phyloP scores from a whole-genome alignment of 2,329 filamentous ascomycete species.

The Phyllosticta citribraziliensis region DNA sequence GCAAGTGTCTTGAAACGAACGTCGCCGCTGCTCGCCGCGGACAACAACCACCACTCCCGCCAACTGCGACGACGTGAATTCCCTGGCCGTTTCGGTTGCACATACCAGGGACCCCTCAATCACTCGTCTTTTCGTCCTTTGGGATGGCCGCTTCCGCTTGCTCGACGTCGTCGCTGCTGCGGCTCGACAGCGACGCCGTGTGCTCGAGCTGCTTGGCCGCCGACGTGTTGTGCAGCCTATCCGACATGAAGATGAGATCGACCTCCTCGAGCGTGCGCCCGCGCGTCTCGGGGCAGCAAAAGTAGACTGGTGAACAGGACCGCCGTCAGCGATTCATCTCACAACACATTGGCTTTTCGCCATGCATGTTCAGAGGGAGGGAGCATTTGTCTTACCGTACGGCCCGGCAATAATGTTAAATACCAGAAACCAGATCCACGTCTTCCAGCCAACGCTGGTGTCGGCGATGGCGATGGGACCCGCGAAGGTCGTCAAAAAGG shows the following conservation, averaged over 20 bases:
- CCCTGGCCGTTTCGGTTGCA: too few relatives aligned
- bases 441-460: slow-evolving; percentile 24
- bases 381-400: slow-evolving; percentile 12
- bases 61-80: too few relatives aligned
- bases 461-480: slow-evolving; percentile 23
- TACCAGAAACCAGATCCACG: slow-evolving; percentile 24
- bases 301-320: slow-evolving; percentile 14
- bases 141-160: neutral
- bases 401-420: slow-evolving; percentile 25
- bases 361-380: neutral
- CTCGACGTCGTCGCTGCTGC: neutral
- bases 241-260: slow-evolving; percentile 12
- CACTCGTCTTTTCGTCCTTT: neutral
- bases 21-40: too few relatives aligned
- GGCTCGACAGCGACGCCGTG: neutral
- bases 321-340: too few relatives aligned
- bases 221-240: slow-evolving; percentile 3
- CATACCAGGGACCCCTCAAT: neutral
- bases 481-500: slow-evolving; percentile 27
- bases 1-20: too few relatives aligned
- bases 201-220: slow-evolving; percentile 10
- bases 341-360: too few relatives aligned
- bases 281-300: slow-evolving; percentile 20
- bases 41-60: too few relatives aligned
- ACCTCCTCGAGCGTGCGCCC: slow-evolving; percentile 22